Percentiles rank a stretch among this genome's conserved stretches.
Conservation (phyloP, 2,329 filamentous ascomycete species). For the Diaporthe citrichinensis region DNA sequence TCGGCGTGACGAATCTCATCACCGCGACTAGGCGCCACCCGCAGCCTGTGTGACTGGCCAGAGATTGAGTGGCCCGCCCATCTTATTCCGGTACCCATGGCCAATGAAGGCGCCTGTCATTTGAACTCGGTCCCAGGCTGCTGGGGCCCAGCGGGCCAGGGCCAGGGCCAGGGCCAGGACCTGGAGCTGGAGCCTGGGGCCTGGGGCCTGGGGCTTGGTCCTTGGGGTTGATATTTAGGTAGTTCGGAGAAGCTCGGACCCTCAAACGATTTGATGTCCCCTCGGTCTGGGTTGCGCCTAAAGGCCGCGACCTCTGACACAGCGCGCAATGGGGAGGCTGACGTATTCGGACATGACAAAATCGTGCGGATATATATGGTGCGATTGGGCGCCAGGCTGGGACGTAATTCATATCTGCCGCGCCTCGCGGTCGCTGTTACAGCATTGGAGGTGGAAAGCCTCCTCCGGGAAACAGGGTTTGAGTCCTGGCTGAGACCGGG, state of each 20-base stretch:
- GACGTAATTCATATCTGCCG: background rate
- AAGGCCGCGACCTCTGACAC: slow-evolving; percentile 16
- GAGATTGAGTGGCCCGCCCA: background rate
- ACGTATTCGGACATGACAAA: background rate
- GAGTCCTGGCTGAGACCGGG: background rate
- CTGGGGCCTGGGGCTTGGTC: background rate
- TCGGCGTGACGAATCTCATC: slow-evolving; percentile 19
- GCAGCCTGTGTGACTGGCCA: slow-evolving; percentile 4
- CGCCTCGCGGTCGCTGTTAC: slow-evolving; percentile 12
- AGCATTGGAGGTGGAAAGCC: background rate
- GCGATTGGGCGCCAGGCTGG: background rate
- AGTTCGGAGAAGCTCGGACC: background rate
- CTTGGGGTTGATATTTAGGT: background rate
- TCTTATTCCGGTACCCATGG: background rate
- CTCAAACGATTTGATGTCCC: background rate
- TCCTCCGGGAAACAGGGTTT: background rate
- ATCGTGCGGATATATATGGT: background rate
- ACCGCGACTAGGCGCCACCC: slow-evolving; percentile 14
- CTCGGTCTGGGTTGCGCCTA: no score
- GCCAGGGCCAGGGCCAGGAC: background rate
- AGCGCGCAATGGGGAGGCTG: background rate
- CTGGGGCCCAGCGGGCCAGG: background rate
- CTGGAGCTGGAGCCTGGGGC: background rate
- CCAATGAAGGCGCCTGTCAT: slow-evolving; percentile 18
- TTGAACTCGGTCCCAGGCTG: slow-evolving; percentile 18